Base-by-base conservation (phyloP, 495 filamentous ascomycete genomes). In the Niebla homalea region DNA sequence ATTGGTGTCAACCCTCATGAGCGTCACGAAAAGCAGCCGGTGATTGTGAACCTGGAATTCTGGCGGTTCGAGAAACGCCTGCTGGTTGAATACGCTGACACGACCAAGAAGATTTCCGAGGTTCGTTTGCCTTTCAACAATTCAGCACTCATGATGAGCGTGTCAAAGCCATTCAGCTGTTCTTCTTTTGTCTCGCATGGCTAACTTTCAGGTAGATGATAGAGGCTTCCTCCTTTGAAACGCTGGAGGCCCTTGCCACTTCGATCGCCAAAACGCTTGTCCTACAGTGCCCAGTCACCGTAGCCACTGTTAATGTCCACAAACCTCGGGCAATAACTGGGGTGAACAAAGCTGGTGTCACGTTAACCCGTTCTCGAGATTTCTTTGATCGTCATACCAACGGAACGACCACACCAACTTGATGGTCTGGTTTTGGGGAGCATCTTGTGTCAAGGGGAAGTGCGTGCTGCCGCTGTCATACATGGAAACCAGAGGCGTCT, bases 1-100 rank as follows among this genome's bases (percentile, higher is more conserved):
- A 66, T 80, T 48, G 76, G 76, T 0, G 71, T 80, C 5, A 78
- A 80, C 42, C 67, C 71, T 14, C 77, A 77, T 52, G 76, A 80
- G 60, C 57, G 76, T 16, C 57, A 76, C 26, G 74, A 78, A 61
- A 77, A 75, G 54, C 76, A 80, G 55, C 65, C 65, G 44, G 74
- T 80, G 4, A 66, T 71, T 51, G 62, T 78, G 26, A 72, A 51
- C 23, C 47, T 57, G 10, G 44, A 50, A 10, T 25, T 57, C 44
- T 32, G 29, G 29, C 10, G 14, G 2, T 32, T 32, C 14, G 29
- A 32, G 8, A 32, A 8, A 11, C 5, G 0, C 29, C 7, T 32
- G 29, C 29, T 32, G 3, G 29, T 32, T 11, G 29, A 32, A 32
- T 32, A 32, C 29, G 29, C 4, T 32, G 4, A 8, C 5, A 39